phyloP scores from a whole-genome alignment of 257 asterid genomes.

The Gynochthodes officinalis region DNA sequence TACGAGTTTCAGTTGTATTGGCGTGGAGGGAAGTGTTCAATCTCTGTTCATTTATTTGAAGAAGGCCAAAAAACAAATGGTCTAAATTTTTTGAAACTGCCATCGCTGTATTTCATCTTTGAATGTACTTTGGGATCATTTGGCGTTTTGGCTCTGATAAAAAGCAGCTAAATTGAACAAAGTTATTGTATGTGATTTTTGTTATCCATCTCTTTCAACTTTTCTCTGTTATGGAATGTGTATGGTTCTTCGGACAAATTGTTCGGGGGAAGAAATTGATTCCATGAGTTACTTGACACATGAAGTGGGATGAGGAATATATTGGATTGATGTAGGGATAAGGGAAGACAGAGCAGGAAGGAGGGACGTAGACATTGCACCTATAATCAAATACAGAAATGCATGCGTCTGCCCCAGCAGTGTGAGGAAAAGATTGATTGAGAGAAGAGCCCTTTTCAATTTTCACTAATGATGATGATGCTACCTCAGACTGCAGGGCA shows the following conservation, averaged over 20 bases:
- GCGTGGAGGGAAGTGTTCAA: not conserved
- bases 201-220: too few species aligned
- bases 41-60: not conserved
- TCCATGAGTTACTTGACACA: not conserved
- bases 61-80: not conserved
- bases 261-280: not conserved
- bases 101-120: too few species aligned
- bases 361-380: constrained; percentile 23
- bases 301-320: not conserved
- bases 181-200: not conserved
- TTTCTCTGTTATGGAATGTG: too few species aligned
- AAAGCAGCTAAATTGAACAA: not conserved
- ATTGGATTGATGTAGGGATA: constrained; percentile 9
- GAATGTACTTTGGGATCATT: too few species aligned
- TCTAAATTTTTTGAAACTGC: too few species aligned
- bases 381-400: constrained; percentile 26
- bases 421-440: constrained; percentile 1
- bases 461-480: not conserved
- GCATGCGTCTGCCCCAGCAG: constrained; percentile 30
- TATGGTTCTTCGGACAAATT: too few species aligned
- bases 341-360: constrained; percentile 14
- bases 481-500: not conserved
- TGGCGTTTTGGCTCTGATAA: not conserved
- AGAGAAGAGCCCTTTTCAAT: not conserved
- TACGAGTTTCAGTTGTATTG: not conserved